Evolutionary conservation across 371 early-diverging fungal genomes (phyloP), one percentile per base, ranked within the genome.

Genomic region (Zopfochytrium polystomum): DNA sequence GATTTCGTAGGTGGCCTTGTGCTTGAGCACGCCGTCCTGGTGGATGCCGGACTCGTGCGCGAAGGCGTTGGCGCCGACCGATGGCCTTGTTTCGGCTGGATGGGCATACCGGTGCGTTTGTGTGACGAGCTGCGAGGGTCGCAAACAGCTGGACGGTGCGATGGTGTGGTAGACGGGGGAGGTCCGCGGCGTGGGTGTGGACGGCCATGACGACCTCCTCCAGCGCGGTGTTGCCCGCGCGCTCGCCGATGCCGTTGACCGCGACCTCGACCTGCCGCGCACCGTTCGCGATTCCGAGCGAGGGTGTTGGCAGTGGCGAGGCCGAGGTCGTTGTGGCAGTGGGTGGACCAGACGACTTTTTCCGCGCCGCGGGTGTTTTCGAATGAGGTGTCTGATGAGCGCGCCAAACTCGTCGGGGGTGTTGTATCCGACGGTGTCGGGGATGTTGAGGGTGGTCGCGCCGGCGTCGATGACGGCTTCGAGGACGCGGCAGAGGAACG

Each of bases 71-170:
- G n/a, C n/a, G n/a, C 96, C 96, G 7, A 96, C n/a, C 96, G 68
- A 96, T 95, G 32, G 96, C 95, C 79, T 96, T 96, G 85, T 96
- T 95, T 30, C n/a, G 93, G 84, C 71, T 96, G 96, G 35, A 96
- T 87, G 29, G 82, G 71, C 93, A 95, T 92, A n/a, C 96, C 96
- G 1, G 91, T 88, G n/a, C 35, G 87, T 77, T 31, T 85, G 79
- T 13, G 89, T 85, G 27, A 96, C 95, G 75, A 96, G 74, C 65
- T 90, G 90, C 22, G 94, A 94, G 23, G n/a, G 89, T 87, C 51
- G 88, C 79, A 73, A 80, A 90, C 63, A 96, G 87, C 60, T 87
- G 80, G 20, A 77, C 71, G 2, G 95, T 95, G 80, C 90, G 77
- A 95, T 86, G 6, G 86, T 85, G 76, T 90, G 87, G 63, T 85